A percentile compares a stretch with the other conserved stretches of the same genome.
These are phyloP conservation scores for Raphanus hybrid DNA, from an alignment of 441 rosid species.

Conservation along the genomic window DNA sequence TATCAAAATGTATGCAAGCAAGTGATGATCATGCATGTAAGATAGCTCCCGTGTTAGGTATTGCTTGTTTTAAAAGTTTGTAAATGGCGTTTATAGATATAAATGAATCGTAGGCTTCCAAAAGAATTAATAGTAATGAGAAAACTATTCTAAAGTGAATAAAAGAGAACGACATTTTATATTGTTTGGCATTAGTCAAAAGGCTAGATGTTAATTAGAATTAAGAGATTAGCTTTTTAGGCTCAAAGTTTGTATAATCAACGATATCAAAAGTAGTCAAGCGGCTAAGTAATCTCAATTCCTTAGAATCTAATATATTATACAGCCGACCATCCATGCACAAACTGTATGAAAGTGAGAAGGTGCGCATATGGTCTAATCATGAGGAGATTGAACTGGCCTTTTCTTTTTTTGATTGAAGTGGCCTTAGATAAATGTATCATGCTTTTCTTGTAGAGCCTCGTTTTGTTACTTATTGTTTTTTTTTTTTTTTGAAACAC, in stretches of 20 bases:
- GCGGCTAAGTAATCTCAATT: constrained; percentile 42
- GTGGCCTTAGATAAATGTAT: constrained; percentile 10
- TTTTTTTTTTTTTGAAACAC: too few species aligned
- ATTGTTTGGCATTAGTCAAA: constrained; percentile 57
- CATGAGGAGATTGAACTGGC: constrained; percentile 32
- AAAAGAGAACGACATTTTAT: constrained; percentile 29
- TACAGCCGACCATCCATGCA: constrained; percentile 31
- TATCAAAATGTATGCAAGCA: constrained; percentile 11
- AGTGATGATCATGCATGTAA: constrained; percentile 33
- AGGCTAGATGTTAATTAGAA: constrained; percentile 38
- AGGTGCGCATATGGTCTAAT: constrained; percentile 37
- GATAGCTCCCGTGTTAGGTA: constrained; percentile 57
- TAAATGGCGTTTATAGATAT: constrained; percentile 47
- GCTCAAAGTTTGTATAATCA: constrained; percentile 37
- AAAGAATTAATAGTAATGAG: constrained; percentile 22
- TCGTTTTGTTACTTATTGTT: constrained; percentile 14
- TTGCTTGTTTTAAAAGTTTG: constrained; percentile 44
- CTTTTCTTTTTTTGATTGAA: neutral
- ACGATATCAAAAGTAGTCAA: constrained; percentile 29
- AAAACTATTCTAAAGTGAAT: constrained; percentile 47
- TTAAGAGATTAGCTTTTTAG: constrained; percentile 45
- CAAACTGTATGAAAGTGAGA: constrained; percentile 32
- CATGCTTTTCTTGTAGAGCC: constrained; percentile 27
- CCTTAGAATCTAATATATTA: constrained; percentile 40
- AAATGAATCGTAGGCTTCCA: constrained; percentile 22